phyloP scores from a whole-genome alignment of 176 grass and related monocot genomes.

The Phragmites australis region DNA sequence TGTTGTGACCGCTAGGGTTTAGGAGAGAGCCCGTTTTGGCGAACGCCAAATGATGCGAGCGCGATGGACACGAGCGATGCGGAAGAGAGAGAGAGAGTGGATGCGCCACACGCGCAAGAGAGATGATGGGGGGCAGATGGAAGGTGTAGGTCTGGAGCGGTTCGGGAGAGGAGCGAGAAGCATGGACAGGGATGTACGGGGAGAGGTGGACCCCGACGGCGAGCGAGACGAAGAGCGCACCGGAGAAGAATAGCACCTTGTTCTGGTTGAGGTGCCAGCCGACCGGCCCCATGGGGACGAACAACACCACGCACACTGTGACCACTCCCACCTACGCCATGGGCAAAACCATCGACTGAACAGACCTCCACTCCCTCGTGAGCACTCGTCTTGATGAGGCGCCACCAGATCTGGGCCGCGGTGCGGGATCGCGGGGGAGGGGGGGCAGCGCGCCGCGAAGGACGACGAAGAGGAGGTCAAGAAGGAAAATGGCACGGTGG shows the following conservation, averaged over 20 bases:
- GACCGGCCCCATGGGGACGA: constrained; percentile 94
- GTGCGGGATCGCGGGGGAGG: background rate
- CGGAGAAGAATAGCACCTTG: constrained; percentile 98
- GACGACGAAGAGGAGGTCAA: too few relatives aligned
- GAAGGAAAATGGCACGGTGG: too few relatives aligned
- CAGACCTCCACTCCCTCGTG: background rate
- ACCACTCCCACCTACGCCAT: constrained; percentile 66
- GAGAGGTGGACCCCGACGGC: constrained; percentile 90
- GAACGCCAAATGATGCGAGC: too few relatives aligned
- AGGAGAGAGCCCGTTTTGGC: too few relatives aligned
- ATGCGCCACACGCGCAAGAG: too few relatives aligned
- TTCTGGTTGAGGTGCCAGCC: constrained; percentile 94
- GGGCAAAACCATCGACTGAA: constrained; percentile 40
- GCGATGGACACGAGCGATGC: too few relatives aligned
- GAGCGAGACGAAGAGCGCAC: constrained; percentile 86
- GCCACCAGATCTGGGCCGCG: constrained; percentile 24
- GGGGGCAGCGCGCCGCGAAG: too few relatives aligned
- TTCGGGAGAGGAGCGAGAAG: too few relatives aligned
- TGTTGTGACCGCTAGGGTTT: constrained; percentile 52
- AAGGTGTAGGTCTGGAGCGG: too few relatives aligned
- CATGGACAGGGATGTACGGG: constrained; percentile 79
- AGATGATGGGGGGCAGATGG: too few relatives aligned
- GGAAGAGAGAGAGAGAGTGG: too few relatives aligned
- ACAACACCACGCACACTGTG: constrained; percentile 83
- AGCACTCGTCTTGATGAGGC: background rate